Conservation (phyloP, 1,139 yeast genomes). For the Blastobotrys capitulatus region DNA sequence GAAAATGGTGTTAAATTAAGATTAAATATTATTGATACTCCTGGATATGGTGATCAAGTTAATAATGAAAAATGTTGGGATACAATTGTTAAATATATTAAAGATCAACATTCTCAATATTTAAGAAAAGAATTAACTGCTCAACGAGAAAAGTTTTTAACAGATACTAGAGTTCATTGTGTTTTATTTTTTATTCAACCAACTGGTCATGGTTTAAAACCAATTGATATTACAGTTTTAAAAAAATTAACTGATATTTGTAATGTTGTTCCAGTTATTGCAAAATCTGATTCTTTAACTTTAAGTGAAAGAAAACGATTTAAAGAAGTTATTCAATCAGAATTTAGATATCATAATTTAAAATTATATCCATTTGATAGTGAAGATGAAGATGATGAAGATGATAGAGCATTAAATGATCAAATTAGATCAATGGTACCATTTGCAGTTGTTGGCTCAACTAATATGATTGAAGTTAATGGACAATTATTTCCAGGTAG, state of each 20-base stretch:
- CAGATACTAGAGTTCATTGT: conserved; percentile 93
- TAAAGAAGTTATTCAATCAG: conserved; percentile 66
- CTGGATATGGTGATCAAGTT: conserved; percentile 96
- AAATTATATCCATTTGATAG: conserved; percentile 85
- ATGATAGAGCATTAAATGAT: conserved; percentile 35
- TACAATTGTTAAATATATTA: conserved; percentile 88
- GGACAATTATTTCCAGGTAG: conserved; percentile 87
- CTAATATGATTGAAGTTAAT: conserved; percentile 45
- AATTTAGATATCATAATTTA: conserved; percentile 67
- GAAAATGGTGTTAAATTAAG: conserved; percentile 87
- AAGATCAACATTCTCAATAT: conserved; percentile 92
- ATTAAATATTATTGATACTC: conserved; percentile 88
- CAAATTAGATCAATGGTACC: conserved; percentile 61
- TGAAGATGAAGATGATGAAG: conserved; percentile 59
- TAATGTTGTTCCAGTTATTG: conserved; percentile 92
- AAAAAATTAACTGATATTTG: conserved; percentile 84
- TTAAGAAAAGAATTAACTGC: conserved; percentile 95
- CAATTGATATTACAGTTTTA: conserved; percentile 77
- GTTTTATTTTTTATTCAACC: conserved; percentile 89
- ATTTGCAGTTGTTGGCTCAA: conserved; percentile 95
- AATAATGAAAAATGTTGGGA: conserved; percentile 96
- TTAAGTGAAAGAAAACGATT: conserved; percentile 75
- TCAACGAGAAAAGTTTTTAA: conserved; percentile 76
- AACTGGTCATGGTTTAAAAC: conserved; percentile 71
- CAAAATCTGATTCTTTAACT: conserved; percentile 87